Conservation (phyloP, 192 early-diverging fungal genomes). For the Lunasporangiospora selenospora region DNA sequence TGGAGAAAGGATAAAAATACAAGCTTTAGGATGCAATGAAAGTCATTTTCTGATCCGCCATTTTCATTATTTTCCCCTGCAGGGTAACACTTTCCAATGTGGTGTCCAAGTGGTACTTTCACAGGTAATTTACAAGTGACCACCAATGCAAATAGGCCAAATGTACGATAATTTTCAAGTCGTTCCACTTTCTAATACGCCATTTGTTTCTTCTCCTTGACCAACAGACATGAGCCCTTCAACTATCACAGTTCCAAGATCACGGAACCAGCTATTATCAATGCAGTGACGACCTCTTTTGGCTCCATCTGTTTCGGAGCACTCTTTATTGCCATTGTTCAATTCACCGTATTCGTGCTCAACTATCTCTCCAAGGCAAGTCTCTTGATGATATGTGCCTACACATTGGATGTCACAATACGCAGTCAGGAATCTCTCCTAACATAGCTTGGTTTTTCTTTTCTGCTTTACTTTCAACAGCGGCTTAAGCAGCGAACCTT, state of each 20-base stretch:
- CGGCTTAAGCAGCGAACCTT: conserved; percentile 35
- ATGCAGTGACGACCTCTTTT: conserved; percentile 64
- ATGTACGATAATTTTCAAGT: neutral
- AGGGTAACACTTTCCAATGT: conserved; percentile 71
- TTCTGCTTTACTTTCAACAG: conserved; percentile 12
- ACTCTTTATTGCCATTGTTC: conserved; percentile 65
- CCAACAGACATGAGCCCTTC: conserved; percentile 41
- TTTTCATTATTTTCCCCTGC: neutral
- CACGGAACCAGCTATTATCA: conserved; percentile 51
- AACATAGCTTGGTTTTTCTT: neutral
- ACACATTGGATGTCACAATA: neutral
- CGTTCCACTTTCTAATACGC: neutral
- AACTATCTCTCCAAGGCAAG: conserved; percentile 59
- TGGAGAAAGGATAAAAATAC: too few species aligned
- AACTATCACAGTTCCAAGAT: conserved; percentile 45
- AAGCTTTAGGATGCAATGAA: too few species aligned
- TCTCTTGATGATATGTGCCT: neutral
- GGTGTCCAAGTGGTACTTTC: conserved; percentile 85
- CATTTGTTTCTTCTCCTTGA: neutral
- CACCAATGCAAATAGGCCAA: neutral
- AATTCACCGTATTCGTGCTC: conserved; percentile 55
- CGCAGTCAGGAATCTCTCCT: neutral
- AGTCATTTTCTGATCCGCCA: too few species aligned
- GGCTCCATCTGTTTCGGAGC: conserved; percentile 71
- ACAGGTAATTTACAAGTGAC: conserved; percentile 50